Evolutionary conservation across 208 protist genomes (phyloP).

Genomic region (Leishmania aethiopica): DNA sequence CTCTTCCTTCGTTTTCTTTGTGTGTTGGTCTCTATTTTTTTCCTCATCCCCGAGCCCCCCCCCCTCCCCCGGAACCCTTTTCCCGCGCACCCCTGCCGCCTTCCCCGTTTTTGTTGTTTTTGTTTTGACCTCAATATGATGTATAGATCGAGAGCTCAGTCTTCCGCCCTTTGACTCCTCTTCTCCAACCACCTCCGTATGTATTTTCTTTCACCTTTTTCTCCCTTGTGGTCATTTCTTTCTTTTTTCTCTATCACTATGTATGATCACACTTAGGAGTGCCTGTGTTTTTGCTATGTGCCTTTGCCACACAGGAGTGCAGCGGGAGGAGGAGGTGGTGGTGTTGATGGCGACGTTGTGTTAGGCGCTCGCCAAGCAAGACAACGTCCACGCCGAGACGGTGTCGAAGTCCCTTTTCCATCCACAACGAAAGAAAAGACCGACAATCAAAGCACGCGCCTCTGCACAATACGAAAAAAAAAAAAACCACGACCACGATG

Average conservation of each 20-base stretch:
- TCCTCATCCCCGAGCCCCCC: background rate
- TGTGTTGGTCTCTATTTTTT: background rate
- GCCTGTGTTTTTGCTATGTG: background rate
- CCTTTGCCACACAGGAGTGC: background rate
- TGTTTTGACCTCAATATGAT: too few relatives aligned
- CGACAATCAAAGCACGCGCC: background rate
- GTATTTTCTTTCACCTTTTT: background rate
- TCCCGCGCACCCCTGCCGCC: background rate
- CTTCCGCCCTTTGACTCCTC: too few relatives aligned
- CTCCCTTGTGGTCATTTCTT: background rate
- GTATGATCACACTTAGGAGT: background rate
- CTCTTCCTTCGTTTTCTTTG: background rate
- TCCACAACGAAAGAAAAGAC: background rate
- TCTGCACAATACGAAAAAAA: background rate
- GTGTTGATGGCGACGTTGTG: background rate
- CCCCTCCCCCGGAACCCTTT: background rate
- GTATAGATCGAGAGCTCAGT: too few relatives aligned
- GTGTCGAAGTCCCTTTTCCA: background rate
- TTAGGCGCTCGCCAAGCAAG: background rate
- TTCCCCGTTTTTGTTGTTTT: too few relatives aligned
- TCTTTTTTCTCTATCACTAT: background rate
- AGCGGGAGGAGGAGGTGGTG: background rate
- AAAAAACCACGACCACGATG: background rate
- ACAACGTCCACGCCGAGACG: background rate
- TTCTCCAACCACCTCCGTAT: background rate